A percentile compares a stretch with the other conserved stretches of the same genome.
Conservation (phyloP, 306 rosid genomes). For the Casuarina equisetifolia region DNA sequence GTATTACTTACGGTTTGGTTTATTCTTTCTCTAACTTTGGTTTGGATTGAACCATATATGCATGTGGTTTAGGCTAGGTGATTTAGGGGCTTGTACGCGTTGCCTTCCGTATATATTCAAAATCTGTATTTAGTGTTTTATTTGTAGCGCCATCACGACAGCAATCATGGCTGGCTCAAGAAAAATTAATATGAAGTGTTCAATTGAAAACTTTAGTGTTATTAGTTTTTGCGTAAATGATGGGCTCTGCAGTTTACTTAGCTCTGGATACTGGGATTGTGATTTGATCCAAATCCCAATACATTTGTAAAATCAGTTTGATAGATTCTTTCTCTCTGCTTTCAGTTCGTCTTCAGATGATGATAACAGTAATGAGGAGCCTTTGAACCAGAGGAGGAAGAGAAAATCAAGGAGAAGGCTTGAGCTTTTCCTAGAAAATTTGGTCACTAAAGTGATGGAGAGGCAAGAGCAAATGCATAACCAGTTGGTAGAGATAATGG, state of each 20-base stretch:
- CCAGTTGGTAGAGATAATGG: constrained; percentile 65
- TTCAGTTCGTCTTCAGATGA: constrained; percentile 58
- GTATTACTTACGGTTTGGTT: too few species aligned
- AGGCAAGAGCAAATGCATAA: constrained; percentile 80
- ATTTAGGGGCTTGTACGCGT: not conserved
- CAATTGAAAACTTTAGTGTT: not conserved
- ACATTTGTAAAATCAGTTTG: constrained; percentile 1
- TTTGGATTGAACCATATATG: too few species aligned
- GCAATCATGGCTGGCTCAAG: not conserved
- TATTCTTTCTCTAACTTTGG: too few species aligned
- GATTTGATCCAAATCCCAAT: not conserved
- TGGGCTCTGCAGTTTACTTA: not conserved
- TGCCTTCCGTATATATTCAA: not conserved
- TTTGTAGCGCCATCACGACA: not conserved
- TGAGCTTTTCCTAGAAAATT: constrained; percentile 49
- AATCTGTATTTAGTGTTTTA: too few species aligned
- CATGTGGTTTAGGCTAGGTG: not conserved
- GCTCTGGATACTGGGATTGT: not conserved
- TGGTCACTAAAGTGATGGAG: constrained; percentile 68
- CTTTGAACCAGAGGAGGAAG: constrained; percentile 47
- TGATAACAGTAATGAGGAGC: constrained; percentile 24
- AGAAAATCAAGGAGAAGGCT: constrained; percentile 36
- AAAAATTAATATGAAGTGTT: not conserved
- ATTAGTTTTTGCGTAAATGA: not conserved
- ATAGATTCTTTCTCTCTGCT: constrained; percentile 23